phyloP scores from a whole-genome alignment of 495 filamentous ascomycete genomes.

The Choiromyces venosus region DNA sequence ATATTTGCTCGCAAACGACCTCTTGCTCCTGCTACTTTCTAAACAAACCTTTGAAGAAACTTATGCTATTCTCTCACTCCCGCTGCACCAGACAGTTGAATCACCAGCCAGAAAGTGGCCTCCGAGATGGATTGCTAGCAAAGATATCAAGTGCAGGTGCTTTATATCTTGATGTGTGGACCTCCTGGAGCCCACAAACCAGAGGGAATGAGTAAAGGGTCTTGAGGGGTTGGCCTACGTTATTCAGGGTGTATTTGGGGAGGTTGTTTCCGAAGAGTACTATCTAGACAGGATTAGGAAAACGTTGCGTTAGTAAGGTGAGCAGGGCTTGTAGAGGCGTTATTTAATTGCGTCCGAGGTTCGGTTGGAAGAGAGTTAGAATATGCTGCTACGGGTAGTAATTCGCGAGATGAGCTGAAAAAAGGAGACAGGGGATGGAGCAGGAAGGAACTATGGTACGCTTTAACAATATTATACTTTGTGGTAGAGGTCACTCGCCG shows the following conservation, averaged over 20 bases:
- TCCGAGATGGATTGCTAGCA: conserved; percentile 52
- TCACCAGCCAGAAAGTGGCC: conserved; percentile 31
- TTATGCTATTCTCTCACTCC: conserved; percentile 44
- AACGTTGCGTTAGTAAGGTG: conserved; percentile 58
- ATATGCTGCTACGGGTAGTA: no score
- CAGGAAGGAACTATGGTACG: no score
- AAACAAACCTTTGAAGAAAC: conserved; percentile 64
- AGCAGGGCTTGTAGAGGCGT: conserved; percentile 54
- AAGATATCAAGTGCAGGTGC: conserved; percentile 44
- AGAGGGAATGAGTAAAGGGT: conserved; percentile 54
- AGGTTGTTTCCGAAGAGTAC: conserved; percentile 50
- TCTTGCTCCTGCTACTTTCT: conserved; percentile 58
- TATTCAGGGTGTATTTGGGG: conserved; percentile 49
- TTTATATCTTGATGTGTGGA: conserved; percentile 49
- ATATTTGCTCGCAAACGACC: conserved; percentile 85
- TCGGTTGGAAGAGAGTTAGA: conserved; percentile 35
- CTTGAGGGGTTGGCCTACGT: conserved; percentile 73
- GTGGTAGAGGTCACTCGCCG: conserved; percentile 60
- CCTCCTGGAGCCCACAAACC: conserved; percentile 49
- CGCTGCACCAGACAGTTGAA: conserved; percentile 10
- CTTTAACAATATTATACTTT: conserved; percentile 69
- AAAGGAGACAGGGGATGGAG: no score
- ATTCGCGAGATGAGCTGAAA: no score
- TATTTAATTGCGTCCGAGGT: conserved; percentile 57
- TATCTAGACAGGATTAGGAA: conserved; percentile 65